These are phyloP conservation scores for Solanum arcanum DNA, from an alignment of 257 asterid genomes.

Conservation along the genomic window DNA sequence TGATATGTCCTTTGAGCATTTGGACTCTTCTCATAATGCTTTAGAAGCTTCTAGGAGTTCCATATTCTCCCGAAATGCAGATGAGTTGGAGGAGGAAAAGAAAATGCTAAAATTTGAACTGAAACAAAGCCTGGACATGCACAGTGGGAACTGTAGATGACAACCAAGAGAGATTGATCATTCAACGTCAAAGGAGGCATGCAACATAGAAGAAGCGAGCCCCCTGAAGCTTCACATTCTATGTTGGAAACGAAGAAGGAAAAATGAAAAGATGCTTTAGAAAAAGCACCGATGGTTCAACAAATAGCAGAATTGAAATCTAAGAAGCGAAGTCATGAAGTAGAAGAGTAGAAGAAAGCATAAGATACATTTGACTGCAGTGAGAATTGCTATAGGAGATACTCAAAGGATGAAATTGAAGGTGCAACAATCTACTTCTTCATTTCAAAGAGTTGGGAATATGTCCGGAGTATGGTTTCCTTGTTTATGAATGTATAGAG, in stretches of 20 bases:
- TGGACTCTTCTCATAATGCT: neutral
- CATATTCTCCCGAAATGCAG: constrained; percentile 7
- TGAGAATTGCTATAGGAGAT: constrained; percentile 41
- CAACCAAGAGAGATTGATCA: constrained; percentile 16
- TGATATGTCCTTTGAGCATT: constrained; percentile 14
- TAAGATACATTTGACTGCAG: constrained; percentile 32
- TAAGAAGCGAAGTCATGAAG: constrained; percentile 41
- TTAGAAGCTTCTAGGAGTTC: constrained; percentile 21
- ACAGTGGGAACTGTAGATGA: constrained; percentile 43
- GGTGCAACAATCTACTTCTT: constrained; percentile 58
- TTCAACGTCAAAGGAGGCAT: constrained; percentile 29
- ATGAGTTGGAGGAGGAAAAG: constrained; percentile 59
- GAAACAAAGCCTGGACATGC: constrained; percentile 45
- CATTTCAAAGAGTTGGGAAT: constrained; percentile 61
- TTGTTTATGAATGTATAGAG: constrained; percentile 81
- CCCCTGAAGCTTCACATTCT: constrained; percentile 43
- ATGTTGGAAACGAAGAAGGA: constrained; percentile 54
- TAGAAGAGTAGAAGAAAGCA: constrained; percentile 57
- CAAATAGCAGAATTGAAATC: constrained; percentile 61
- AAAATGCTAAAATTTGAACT: constrained; percentile 51
- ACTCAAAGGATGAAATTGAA: constrained; percentile 54
- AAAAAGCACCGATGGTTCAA: constrained; percentile 66
- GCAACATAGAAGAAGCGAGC: constrained; percentile 29
- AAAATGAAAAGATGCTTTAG: constrained; percentile 60
- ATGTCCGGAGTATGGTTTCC: constrained; percentile 87